Evolutionary conservation across 345 rosid genomes (phyloP).

Genomic region (Limnanthes douglasii): DNA sequence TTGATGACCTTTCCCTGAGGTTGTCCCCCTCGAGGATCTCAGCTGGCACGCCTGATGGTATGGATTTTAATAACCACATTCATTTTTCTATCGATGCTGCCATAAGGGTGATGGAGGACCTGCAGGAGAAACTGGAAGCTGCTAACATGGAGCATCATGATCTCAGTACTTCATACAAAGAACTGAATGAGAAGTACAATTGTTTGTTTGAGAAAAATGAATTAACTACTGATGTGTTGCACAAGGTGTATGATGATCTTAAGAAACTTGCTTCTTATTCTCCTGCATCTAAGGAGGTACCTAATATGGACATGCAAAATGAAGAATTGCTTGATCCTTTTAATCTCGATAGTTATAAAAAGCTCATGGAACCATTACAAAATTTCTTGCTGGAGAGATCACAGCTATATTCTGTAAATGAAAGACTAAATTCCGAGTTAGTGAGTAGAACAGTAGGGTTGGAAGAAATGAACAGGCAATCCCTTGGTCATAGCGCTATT

Average conservation of each 20-base stretch:
- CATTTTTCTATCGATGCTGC: slow-evolving; percentile 37
- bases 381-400: slow-evolving; percentile 37
- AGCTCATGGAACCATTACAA: slow-evolving; percentile 33
- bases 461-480: slow-evolving; percentile 33
- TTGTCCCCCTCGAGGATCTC: slow-evolving; percentile 8
- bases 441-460: slow-evolving; percentile 25
- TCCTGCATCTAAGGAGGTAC: slow-evolving; percentile 17
- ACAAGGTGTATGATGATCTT: slow-evolving; percentile 27
- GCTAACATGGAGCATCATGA: slow-evolving; percentile 26
- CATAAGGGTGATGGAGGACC: slow-evolving; percentile 31
- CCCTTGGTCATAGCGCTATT: slow-evolving; percentile 29
- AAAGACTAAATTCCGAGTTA: slow-evolving; percentile 42
- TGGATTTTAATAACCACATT: slow-evolving; percentile 26
- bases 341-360: slow-evolving; percentile 24
- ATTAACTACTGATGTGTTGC: slow-evolving; percentile 16
- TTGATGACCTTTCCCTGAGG: slow-evolving; percentile 28
- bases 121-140: slow-evolving; percentile 43
- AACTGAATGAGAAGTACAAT: slow-evolving; percentile 32
- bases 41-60: slow-evolving; percentile 14
- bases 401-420: slow-evolving; percentile 35
- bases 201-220: slow-evolving; percentile 33
- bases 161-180: slow-evolving; percentile 22
- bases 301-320: slow-evolving; percentile 12
- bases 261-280: slow-evolving; percentile 30
- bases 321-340: slow-evolving; percentile 22